These are phyloP conservation scores for Taxillus chinensis DNA, from an alignment of 164 flowering plant genomes.

Conservation along the genomic window DNA sequence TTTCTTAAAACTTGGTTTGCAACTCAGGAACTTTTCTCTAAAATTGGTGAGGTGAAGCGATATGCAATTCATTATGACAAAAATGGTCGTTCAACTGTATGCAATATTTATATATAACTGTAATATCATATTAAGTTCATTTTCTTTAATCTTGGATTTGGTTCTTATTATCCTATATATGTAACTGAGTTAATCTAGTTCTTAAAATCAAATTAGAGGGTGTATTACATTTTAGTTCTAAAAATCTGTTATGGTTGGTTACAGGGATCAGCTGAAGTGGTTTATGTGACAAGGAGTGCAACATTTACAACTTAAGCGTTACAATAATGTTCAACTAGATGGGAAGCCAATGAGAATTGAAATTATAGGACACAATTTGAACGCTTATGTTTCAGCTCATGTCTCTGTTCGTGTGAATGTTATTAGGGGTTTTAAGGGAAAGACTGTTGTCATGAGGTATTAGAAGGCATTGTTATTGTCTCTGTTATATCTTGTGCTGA, in stretches of 20 bases:
- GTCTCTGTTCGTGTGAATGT: constrained; percentile 78
- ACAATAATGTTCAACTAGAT: constrained; percentile 82
- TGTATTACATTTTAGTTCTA: too few relatives aligned
- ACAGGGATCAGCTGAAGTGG: constrained; percentile 94
- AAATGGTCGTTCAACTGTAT: constrained; percentile 78
- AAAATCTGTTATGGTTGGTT: constrained; percentile 7
- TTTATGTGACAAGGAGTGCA: constrained; percentile 59
- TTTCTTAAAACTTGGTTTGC: constrained; percentile 16
- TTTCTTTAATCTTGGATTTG: too few relatives aligned
- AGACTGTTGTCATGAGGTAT: constrained; percentile 71
- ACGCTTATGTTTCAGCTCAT: constrained; percentile 53
- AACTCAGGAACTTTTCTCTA: constrained; percentile 84
- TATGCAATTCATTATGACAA: constrained; percentile 78
- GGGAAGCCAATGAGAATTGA: constrained; percentile 95
- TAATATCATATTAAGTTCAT: too few relatives aligned
- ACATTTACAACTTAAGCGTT: constrained; percentile 75
- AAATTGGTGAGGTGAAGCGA: constrained; percentile 73
- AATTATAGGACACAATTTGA: constrained; percentile 47
- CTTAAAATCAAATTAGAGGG: too few relatives aligned
- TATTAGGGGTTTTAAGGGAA: constrained; percentile 56
- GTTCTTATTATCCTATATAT: too few relatives aligned
- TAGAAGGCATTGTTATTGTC: too few relatives aligned
- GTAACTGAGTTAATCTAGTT: too few relatives aligned
- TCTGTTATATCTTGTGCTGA: too few relatives aligned
- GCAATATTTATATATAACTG: constrained; percentile 15